Base-by-base conservation (phyloP, 2,329 filamentous ascomycete genomes). In the Rutstroemia sp. region DNA sequence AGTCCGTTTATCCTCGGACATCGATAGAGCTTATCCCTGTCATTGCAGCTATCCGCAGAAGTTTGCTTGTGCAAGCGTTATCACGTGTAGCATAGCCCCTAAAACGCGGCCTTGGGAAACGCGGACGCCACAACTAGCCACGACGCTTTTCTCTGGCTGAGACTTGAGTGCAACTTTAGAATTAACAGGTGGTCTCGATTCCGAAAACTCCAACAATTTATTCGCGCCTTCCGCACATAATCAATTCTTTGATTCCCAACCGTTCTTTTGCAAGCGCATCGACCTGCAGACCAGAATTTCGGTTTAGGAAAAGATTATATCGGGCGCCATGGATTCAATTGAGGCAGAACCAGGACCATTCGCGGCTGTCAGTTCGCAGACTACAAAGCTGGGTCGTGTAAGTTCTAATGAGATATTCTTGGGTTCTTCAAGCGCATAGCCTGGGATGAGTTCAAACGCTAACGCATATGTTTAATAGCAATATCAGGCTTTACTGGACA, bases 401-500 rank as follows among this genome's bases (percentile, higher is more conserved):
- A 66, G 83, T 76, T 56, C 9, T 16, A 14, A 21, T 23, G n/a
- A 37, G 8, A 2, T 8, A 54, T 27, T 57, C 30, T 44, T 23
- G 21, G 52, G 38, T 38, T 25, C 7, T 16, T 17, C 44, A 21
- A 41, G 42, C 48, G 50, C 37, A 48, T 47, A 17, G 12, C 25
- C n/a, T 44, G 9, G 9, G 30, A 34, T 12, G 34, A 23, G 39
- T 12, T 3, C 19, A 8, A 16, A 42, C 16, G 27, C 48, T 52
- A 25, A 46, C 16, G 46, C n/a, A 41, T 34, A 37, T 39, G 8
- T 41, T 21, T 30, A 52, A 54, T 73, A 96, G 91, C 82, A 91
- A 78, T 97, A 95, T 72, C 94, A 99, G 84, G 80, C 89, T 56
- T 89, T 94, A 62, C 85, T 99, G 64, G 94, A 99, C 75, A 88